Evolutionary conservation across 2,329 filamentous ascomycete genomes (phyloP).

Genomic region (Fusarium brachygibbosum): DNA sequence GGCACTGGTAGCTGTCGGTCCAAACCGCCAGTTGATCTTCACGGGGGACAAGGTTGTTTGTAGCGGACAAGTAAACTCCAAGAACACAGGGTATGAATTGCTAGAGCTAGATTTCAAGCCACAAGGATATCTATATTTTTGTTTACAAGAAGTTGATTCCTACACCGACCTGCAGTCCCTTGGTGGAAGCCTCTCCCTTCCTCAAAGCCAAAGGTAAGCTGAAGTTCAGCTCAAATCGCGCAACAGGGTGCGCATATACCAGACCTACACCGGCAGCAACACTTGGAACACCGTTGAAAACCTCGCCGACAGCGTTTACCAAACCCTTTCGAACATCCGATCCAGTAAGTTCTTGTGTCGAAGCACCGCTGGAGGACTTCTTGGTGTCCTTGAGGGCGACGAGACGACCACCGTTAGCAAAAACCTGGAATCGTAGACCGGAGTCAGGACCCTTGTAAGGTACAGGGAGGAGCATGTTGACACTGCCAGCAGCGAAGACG

Average conservation of each 20-base stretch:
- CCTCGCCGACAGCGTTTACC: constrained; percentile 73
- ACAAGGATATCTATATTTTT: constrained; percentile 39
- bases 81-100: constrained; percentile 16
- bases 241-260: constrained; percentile 94
- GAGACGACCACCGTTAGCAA: constrained; percentile 89
- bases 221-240: constrained; percentile 96
- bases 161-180: constrained; percentile 94
- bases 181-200: constrained; percentile 86
- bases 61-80: not conserved
- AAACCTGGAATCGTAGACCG: constrained; percentile 88
- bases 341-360: constrained; percentile 54
- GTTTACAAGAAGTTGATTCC: constrained; percentile 93
- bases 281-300: constrained; percentile 83
- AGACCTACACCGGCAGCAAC: constrained; percentile 88
- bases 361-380: constrained; percentile 59
- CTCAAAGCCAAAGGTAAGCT: constrained; percentile 86
- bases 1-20: not conserved
- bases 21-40: not conserved
- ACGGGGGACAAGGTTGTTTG: not conserved
- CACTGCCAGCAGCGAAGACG: constrained; percentile 88
- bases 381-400: constrained; percentile 77
- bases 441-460: constrained; percentile 85
- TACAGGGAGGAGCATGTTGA: constrained; percentile 87
- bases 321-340: constrained; percentile 67
- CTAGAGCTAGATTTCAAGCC: constrained; percentile 31